Evolutionary conservation across 75 land plant genomes (phyloP).

Genomic region (Pseudotsuga menziesii): DNA sequence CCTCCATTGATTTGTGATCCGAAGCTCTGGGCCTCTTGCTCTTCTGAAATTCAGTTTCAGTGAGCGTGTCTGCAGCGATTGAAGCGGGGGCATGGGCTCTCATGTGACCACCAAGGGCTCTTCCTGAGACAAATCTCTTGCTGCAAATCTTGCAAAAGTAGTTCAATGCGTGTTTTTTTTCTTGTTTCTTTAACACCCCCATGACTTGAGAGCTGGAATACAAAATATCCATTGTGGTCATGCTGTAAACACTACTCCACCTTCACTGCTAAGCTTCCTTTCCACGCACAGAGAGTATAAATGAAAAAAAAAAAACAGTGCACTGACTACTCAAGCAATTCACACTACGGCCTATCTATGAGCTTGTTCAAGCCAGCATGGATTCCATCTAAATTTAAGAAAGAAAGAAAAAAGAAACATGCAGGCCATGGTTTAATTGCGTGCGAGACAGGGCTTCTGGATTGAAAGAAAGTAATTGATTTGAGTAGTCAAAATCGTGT

Average conservation of each 20-base stretch:
- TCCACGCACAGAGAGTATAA: too few species aligned
- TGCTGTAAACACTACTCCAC: conserved; percentile 5
- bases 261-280: background rate
- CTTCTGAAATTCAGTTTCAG: background rate
- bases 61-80: background rate
- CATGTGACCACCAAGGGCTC: conserved; percentile 30
- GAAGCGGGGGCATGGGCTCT: conserved; percentile 17
- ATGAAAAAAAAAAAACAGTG: background rate
- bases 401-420: background rate
- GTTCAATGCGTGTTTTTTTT: background rate
- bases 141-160: conserved; percentile 26
- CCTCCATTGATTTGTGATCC: background rate
- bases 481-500: background rate
- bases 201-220: background rate
- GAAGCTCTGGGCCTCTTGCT: conserved; percentile 8
- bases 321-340: background rate
- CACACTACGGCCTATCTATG: too few species aligned
- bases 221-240: background rate
- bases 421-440: background rate
- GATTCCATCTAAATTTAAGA: background rate
- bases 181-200: background rate
- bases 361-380: background rate
- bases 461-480: too few species aligned
- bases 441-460: background rate
- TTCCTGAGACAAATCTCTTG: conserved; percentile 15